phyloP scores from a whole-genome alignment of 1,284 basidiomycete species.

The Chiua sp. region DNA sequence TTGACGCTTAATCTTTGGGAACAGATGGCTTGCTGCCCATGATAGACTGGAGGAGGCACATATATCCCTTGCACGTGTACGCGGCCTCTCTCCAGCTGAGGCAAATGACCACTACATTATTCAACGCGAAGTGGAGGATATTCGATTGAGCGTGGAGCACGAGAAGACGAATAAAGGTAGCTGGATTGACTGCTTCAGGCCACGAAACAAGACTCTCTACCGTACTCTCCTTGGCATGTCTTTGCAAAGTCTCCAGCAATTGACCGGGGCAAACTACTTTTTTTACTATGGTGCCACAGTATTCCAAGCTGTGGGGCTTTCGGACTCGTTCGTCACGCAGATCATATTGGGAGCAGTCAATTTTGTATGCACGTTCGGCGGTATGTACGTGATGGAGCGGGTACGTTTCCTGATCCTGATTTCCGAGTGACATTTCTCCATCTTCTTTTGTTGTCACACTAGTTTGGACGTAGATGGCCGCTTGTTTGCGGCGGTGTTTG shows the following conservation, averaged over 20 bases:
- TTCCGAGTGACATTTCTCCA: neutral
- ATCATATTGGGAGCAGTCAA: constrained; percentile 77
- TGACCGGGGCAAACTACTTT: constrained; percentile 76
- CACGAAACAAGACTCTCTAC: constrained; percentile 59
- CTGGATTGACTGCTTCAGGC: constrained; percentile 68
- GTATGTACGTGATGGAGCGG: constrained; percentile 72
- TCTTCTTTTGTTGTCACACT: constrained; percentile 4
- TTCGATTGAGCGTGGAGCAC: constrained; percentile 51
- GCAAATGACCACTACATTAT: constrained; percentile 51
- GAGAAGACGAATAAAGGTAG: constrained; percentile 52
- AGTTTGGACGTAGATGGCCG: constrained; percentile 67
- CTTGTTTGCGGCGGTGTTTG: constrained; percentile 74
- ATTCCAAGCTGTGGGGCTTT: constrained; percentile 71
- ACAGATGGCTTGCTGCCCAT: constrained; percentile 61
- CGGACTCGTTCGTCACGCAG: constrained; percentile 72
- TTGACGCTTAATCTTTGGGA: neutral
- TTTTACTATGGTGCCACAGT: constrained; percentile 78
- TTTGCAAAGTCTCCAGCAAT: constrained; percentile 76
- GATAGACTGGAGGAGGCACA: constrained; percentile 59
- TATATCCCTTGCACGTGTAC: constrained; percentile 56
- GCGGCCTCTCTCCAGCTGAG: constrained; percentile 54
- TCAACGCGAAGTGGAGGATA: constrained; percentile 56
- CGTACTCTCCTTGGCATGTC: constrained; percentile 70
- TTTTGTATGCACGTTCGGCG: constrained; percentile 71
- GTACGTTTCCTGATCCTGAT: constrained; percentile 41